phyloP scores from a whole-genome alignment of 352 stramenopile genomes.

The Pythium phragmitis region DNA sequence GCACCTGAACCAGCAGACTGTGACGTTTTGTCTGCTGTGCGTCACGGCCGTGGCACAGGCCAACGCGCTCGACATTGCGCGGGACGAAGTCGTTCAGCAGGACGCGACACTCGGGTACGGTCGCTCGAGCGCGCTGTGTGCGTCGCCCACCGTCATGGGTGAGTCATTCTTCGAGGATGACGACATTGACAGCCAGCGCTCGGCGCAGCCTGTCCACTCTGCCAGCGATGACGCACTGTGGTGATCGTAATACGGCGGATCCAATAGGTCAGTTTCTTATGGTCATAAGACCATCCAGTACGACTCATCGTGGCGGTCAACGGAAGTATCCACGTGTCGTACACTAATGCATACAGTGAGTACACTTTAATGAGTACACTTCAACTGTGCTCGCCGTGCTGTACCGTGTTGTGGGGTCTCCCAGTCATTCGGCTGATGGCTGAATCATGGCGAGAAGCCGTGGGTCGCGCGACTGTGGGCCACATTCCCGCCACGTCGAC shows the following conservation, averaged over 20 bases:
- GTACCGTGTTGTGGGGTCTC: too few relatives aligned
- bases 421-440: too few relatives aligned
- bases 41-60: conserved; percentile 24
- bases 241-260: neutral
- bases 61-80: conserved; percentile 25
- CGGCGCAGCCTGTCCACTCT: neutral
- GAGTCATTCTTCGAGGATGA: conserved; percentile 21
- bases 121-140: conserved; percentile 8
- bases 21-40: conserved; percentile 27
- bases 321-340: too few relatives aligned
- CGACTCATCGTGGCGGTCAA: too few relatives aligned
- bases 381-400: too few relatives aligned
- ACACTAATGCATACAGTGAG: too few relatives aligned
- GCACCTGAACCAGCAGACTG: conserved; percentile 15
- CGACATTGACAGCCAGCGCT: conserved; percentile 5
- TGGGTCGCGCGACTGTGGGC: too few relatives aligned
- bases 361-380: too few relatives aligned
- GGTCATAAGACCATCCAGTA: too few relatives aligned
- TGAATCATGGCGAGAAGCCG: too few relatives aligned
- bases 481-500: too few relatives aligned
- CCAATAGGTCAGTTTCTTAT: too few relatives aligned
- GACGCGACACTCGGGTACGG: conserved; percentile 24
- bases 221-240: neutral
- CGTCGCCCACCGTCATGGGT: conserved; percentile 15
- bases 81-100: conserved; percentile 22